Evolutionary conservation across 139 green algal genomes (phyloP), one percentile per base, ranked within the genome.

Genomic region (Haematococcus sp.): DNA sequence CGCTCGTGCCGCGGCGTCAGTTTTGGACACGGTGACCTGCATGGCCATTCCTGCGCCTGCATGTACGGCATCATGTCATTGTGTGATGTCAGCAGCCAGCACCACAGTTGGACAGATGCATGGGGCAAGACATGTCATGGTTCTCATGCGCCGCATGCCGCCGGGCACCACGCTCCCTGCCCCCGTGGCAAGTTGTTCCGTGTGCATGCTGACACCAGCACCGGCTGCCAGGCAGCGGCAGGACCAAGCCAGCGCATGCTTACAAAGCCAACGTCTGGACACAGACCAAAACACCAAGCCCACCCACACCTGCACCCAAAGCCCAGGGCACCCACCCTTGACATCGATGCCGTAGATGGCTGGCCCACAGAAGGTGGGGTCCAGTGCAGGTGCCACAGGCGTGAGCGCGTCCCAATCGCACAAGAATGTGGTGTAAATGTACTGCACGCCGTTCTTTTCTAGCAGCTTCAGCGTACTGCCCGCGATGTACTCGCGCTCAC

Each of bases 371-470:
- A 65, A 65, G 2, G 3, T n/a, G 15, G 58, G 58, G n/a, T 65
- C 58, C 17, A 34, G 58, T 9, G 23, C 30, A 30, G 58, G 58
- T 16, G n/a, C 17, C 3, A 3, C 11, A 16, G 58, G 58, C 9
- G 11, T 65, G 23, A 65, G 58, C 11, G 58, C 58, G 3, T 65
- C 58, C 28, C 28, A 65, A 11, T 65, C 58, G 30, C 58, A 65
- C 58, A 65, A 28, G 23, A 28, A 30, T 3, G 58, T 40, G 58
- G 58, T 40, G 58, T 65, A 65, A 2, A 65, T 4, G 58, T 65
- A 65, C 58, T 65, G 58, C n/a, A 65, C 58, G 11, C 58, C 58
- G 25, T n/a, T 22, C 58, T 65, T 28, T n/a, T 65, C 58, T n/a
- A 65, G 58, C n/a, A 40, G 58, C 25, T 65, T 65, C 23, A 65